Evolutionary conservation across 2,329 filamentous ascomycete species (phyloP).

Genomic region (Alternaria gaisen): DNA sequence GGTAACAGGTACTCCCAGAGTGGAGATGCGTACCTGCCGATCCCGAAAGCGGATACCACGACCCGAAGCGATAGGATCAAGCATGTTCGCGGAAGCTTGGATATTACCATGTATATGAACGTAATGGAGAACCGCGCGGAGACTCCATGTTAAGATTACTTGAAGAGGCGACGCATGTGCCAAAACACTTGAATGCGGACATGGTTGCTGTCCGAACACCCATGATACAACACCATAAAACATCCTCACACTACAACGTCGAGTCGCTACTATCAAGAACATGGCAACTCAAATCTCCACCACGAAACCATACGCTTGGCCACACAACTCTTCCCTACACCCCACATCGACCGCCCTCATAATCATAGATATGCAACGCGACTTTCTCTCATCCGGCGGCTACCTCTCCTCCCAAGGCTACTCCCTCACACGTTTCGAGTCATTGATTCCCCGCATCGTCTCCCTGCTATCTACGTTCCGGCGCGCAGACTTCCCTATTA

Average conservation of each 20-base stretch:
- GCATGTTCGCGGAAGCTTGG: not conserved
- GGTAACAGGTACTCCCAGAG: too few relatives aligned
- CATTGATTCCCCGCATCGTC: conserved; percentile 57
- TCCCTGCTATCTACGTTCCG: conserved; percentile 56
- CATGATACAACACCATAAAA: not conserved
- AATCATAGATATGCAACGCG: conserved; percentile 66
- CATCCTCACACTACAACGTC: not conserved
- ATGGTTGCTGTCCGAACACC: not conserved
- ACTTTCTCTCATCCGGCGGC: conserved; percentile 60
- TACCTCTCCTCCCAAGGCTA: conserved; percentile 62
- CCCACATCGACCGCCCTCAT: conserved; percentile 59
- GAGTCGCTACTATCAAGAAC: not conserved
- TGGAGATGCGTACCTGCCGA: not conserved
- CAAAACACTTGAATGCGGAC: not conserved
- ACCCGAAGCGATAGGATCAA: not conserved
- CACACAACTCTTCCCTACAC: conserved; percentile 51
- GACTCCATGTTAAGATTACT: not conserved
- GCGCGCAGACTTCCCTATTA: conserved; percentile 52
- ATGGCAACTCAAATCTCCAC: conserved; percentile 34
- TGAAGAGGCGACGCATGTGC: not conserved
- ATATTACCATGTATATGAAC: not conserved
- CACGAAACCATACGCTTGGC: conserved; percentile 52
- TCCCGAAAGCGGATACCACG: not conserved
- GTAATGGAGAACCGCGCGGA: not conserved
- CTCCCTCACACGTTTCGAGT: conserved; percentile 50